phyloP scores from a whole-genome alignment of 2,329 filamentous ascomycete species.

The Pyrenophora graminea region DNA sequence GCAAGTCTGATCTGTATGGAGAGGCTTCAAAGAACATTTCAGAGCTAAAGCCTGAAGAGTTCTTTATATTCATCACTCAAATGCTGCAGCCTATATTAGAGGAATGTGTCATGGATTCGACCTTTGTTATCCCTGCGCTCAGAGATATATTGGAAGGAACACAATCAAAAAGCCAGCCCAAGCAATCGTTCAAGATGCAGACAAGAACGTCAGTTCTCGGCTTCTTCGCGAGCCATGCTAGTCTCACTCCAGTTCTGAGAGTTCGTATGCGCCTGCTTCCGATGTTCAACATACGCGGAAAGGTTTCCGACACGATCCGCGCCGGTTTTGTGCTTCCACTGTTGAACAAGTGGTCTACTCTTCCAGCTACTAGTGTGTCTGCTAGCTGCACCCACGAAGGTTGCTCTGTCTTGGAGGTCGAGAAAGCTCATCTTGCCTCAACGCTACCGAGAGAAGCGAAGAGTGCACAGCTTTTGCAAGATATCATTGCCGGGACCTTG shows the following conservation, averaged over 20 bases:
- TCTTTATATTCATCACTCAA: slow-evolving; percentile 61
- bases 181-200: slow-evolving; percentile 59
- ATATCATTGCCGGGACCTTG: slow-evolving; percentile 53
- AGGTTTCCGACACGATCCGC: slow-evolving; percentile 72
- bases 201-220: slow-evolving; percentile 67
- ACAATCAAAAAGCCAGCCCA: slow-evolving; percentile 41
- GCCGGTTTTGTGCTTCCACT: slow-evolving; percentile 77
- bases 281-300: slow-evolving; percentile 71
- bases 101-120: slow-evolving; percentile 80
- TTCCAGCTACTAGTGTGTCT: slow-evolving; percentile 58
- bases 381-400: slow-evolving; percentile 56
- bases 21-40: slow-evolving; percentile 54
- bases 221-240: slow-evolving; percentile 74
- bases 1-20: slow-evolving; percentile 62
- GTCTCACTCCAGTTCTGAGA: slow-evolving; percentile 67
- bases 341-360: slow-evolving; percentile 68
- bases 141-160: slow-evolving; percentile 63
- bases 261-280: slow-evolving; percentile 75
- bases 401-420: slow-evolving; percentile 54
- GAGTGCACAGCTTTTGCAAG: slow-evolving; percentile 59
- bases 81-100: slow-evolving; percentile 77
- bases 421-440: slow-evolving; percentile 58
- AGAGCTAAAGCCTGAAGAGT: slow-evolving; percentile 63
- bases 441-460: slow-evolving; percentile 63
- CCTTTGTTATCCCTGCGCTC: slow-evolving; percentile 69